Base-by-base conservation (phyloP, 495 filamentous ascomycete genomes). In the Bathelium albidoporum region DNA sequence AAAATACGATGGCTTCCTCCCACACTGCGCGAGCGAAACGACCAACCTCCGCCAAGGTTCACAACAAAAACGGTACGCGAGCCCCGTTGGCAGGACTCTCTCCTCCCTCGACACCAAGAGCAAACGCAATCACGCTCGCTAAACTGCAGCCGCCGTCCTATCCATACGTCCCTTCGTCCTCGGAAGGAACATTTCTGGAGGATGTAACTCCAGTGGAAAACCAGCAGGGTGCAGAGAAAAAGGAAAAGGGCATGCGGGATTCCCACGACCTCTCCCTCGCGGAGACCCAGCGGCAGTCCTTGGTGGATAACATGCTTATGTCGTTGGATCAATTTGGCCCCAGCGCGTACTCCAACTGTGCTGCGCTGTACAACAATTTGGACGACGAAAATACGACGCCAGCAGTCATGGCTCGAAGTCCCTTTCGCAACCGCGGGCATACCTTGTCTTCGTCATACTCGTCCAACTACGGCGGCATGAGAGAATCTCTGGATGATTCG, bases 291-390 rank as follows among this genome's bases (percentile, higher is more conserved):
- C 26, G 49, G 24, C 49, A 55, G 24, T 55, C 49, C 29, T 55
- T 71, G 44, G 67, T 71, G 43, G 89, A 92, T 73, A 92, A 95
- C 70, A 90, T 97, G 85, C 82, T 97, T 14, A 81, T 91, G 32
- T 95, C 92, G 20, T 83, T 97, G 63, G 90, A 95, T 74, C 82
- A 81, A 12, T 77, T 82, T 63, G 80, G 82, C 4, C 81, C 81
- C 64, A 72, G 66, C n/a, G 65, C 65, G 5, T 52, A 44, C 44
- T 67, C 73, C 36, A 72, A 71, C 18, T 52, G 52, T 58, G 68
- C 64, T 32, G 49, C 41, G 67, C 72, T 77, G 22, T 76, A 75
- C 65, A 72, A 73, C 10, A 64, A 70, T 31, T 76, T 78, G 55
- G 77, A 73, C 26, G 74, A 74, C 22, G 75, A 78, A 75, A 78